Evolutionary conservation across 805 yeast species (phyloP).

Genomic region (Pichia cabralensis): DNA sequence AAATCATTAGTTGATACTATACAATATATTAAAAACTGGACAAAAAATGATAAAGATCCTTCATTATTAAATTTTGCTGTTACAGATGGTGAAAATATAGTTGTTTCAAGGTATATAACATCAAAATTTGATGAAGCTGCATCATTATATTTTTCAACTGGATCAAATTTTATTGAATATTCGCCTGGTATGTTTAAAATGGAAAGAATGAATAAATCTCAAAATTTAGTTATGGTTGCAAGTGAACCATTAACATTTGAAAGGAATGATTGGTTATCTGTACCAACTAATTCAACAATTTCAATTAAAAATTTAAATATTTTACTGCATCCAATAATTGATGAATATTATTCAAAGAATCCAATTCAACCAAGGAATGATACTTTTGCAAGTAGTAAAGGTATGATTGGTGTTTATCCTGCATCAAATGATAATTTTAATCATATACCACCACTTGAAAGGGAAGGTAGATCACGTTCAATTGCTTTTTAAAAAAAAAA

Average conservation of each 20-base stretch:
- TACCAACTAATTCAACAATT: slow-evolving; percentile 82
- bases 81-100: slow-evolving; percentile 82
- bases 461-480: slow-evolving; percentile 49
- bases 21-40: slow-evolving; percentile 70
- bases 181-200: slow-evolving; percentile 87
- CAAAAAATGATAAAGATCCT: slow-evolving; percentile 61
- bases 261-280: slow-evolving; percentile 94
- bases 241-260: slow-evolving; percentile 95
- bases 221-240: slow-evolving; percentile 89
- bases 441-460: slow-evolving; percentile 67
- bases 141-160: slow-evolving; percentile 87
- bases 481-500: slow-evolving; percentile 9
- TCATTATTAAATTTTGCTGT: slow-evolving; percentile 88
- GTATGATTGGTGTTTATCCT: slow-evolving; percentile 89
- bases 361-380: slow-evolving; percentile 63
- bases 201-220: slow-evolving; percentile 89
- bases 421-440: slow-evolving; percentile 37
- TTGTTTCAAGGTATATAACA: slow-evolving; percentile 80
- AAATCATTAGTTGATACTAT: slow-evolving; percentile 67
- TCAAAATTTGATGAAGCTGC: slow-evolving; percentile 94
- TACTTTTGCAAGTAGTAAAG: slow-evolving; percentile 79
- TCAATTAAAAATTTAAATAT: slow-evolving; percentile 82
- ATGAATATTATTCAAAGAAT: slow-evolving; percentile 75
- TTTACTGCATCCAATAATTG: slow-evolving; percentile 79
- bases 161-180: slow-evolving; percentile 82